phyloP scores from a whole-genome alignment of 2,329 filamentous ascomycete genomes.

The Cladobotryum mycophilum region DNA sequence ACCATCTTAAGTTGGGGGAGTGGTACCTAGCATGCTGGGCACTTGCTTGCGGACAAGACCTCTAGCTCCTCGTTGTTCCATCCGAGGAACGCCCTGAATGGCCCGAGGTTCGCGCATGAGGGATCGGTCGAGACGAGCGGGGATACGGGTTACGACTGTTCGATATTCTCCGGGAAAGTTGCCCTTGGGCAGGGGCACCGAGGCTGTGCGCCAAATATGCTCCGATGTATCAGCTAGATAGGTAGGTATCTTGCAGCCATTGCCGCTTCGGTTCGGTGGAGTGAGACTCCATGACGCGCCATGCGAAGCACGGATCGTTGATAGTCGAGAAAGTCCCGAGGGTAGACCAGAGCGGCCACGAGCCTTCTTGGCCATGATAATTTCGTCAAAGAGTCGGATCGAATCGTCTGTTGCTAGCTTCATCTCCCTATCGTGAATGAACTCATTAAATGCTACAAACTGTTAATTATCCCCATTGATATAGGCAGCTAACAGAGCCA shows the following conservation, averaged over 20 bases:
- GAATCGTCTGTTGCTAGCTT: conserved; percentile 54
- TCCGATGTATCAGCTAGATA: conserved; percentile 69
- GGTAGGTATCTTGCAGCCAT: conserved; percentile 39
- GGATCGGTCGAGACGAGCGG: conserved; percentile 74
- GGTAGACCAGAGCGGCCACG: conserved; percentile 61
- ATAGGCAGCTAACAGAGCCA: neutral
- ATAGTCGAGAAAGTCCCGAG: conserved; percentile 56
- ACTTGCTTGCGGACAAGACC: conserved; percentile 53
- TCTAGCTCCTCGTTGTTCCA: conserved; percentile 44
- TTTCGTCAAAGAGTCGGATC: conserved; percentile 75
- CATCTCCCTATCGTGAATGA: conserved; percentile 74
- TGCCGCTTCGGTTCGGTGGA: conserved; percentile 27
- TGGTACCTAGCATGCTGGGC: conserved; percentile 40
- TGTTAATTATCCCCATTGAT: conserved; percentile 5
- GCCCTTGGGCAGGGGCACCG: conserved; percentile 52
- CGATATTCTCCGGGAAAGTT: conserved; percentile 60
- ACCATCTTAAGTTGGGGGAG: conserved; percentile 30
- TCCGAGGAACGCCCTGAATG: conserved; percentile 77
- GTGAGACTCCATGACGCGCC: conserved; percentile 36
- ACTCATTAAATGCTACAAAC: conserved; percentile 60
- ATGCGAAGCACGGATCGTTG: conserved; percentile 52
- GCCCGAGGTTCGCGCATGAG: conserved; percentile 89
- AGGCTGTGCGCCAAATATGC: conserved; percentile 70
- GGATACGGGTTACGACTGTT: conserved; percentile 57
- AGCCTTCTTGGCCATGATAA: conserved; percentile 71